These are phyloP conservation scores for Colletotrichum cuscutae DNA, from an alignment of 2,329 filamentous ascomycete genomes.

Conservation along the genomic window DNA sequence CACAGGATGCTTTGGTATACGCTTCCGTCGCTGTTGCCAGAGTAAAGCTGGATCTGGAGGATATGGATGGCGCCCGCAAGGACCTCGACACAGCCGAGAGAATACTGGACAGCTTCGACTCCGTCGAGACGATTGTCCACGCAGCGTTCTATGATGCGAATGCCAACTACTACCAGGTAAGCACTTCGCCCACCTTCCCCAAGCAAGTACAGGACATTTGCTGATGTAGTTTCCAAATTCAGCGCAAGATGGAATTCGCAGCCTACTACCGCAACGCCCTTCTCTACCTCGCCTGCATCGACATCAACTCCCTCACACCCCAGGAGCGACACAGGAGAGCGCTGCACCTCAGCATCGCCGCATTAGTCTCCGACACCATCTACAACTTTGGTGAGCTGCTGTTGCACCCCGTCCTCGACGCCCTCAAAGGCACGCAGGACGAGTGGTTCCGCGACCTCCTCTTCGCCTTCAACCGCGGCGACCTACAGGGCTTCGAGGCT, in stretches of 20 bases:
- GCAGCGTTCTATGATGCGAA: conserved; percentile 96
- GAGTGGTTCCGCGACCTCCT: conserved; percentile 95
- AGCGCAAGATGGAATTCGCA: conserved; percentile 88
- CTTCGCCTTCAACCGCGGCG: conserved; percentile 96
- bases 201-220: background rate
- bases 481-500: conserved; percentile 86
- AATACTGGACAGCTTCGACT: conserved; percentile 91
- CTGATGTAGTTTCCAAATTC: conserved; percentile 47
- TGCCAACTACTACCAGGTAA: conserved; percentile 89
- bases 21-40: conserved; percentile 90
- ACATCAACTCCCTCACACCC: conserved; percentile 78
- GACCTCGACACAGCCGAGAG: conserved; percentile 89
- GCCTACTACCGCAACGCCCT: conserved; percentile 98
- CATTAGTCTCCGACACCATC: conserved; percentile 92
- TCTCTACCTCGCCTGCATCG: conserved; percentile 96
- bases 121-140: conserved; percentile 94
- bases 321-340: conserved; percentile 84
- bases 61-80: conserved; percentile 84
- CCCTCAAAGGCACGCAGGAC: conserved; percentile 77
- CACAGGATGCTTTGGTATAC: conserved; percentile 96
- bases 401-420: conserved; percentile 93
- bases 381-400: conserved; percentile 99
- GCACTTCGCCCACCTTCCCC: conserved; percentile 23
- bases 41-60: conserved; percentile 83
- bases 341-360: conserved; percentile 92